These are phyloP conservation scores for Coemansia sp. DNA, from an alignment of 192 early-diverging fungal genomes.

Conservation along the genomic window DNA sequence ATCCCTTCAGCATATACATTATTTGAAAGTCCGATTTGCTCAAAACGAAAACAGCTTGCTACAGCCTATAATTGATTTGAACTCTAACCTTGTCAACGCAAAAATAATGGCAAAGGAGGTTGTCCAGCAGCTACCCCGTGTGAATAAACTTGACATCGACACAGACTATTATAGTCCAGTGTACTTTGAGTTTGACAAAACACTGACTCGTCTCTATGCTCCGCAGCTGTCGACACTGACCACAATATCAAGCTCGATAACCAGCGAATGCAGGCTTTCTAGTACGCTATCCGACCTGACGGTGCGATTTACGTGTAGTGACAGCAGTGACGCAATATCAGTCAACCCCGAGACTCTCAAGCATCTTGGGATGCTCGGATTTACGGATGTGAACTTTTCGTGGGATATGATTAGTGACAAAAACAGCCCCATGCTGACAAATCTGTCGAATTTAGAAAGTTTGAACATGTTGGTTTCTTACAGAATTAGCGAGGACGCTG, in stretches of 20 bases:
- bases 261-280: not conserved
- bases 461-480: not conserved
- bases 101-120: not conserved
- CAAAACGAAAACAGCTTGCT: not conserved
- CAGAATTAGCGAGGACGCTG: not conserved
- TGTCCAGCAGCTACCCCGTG: not conserved
- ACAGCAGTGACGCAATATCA: not conserved
- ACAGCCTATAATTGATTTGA: not conserved
- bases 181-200: slow-evolving; percentile 1
- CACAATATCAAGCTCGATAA: not conserved
- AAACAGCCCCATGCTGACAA: not conserved
- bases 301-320: not conserved
- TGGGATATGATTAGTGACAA: not conserved
- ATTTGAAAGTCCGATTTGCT: not conserved
- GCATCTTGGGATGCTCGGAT: not conserved
- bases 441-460: not conserved
- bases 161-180: not conserved
- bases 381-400: not conserved
- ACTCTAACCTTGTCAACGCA: not conserved
- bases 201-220: not conserved
- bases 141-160: not conserved
- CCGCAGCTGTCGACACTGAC: not conserved
- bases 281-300: not conserved
- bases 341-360: not conserved
- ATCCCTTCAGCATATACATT: not conserved